phyloP scores from a whole-genome alignment of 2,329 filamentous ascomycete genomes.

The Cladosporium sphaerospermum region DNA sequence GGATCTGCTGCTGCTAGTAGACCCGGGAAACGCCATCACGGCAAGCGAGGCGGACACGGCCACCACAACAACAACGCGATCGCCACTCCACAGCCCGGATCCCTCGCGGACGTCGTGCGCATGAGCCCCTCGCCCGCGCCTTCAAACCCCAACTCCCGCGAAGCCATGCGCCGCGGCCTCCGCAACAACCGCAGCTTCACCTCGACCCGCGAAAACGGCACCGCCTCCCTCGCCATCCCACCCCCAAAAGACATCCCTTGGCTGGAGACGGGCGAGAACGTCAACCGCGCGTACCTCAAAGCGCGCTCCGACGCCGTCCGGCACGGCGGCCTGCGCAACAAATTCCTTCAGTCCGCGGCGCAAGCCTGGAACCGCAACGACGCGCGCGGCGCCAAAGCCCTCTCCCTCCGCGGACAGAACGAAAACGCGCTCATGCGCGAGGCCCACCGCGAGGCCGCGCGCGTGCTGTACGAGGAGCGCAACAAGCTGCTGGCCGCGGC shows the following conservation, averaged over 20 bases:
- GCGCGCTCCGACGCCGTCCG: conserved; percentile 94
- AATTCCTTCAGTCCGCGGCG: conserved; percentile 92
- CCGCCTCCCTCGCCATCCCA: conserved; percentile 74
- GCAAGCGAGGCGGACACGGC: conserved; percentile 79
- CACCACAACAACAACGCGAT: conserved; percentile 53
- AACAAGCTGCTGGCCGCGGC: conserved; percentile 57
- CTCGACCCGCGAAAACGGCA: conserved; percentile 65
- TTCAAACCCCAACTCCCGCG: conserved; percentile 35
- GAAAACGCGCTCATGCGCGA: conserved; percentile 98
- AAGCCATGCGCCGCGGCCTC: conserved; percentile 46
- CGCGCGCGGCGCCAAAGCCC: conserved; percentile 87
- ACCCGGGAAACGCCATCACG: conserved; percentile 83
- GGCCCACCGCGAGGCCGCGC: conserved; percentile 88
- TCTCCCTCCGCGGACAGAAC: conserved; percentile 88
- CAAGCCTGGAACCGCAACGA: conserved; percentile 99
- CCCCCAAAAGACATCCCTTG: conserved; percentile 90
- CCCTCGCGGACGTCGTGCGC: conserved; percentile 87
- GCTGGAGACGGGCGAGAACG: conserved; percentile 85
- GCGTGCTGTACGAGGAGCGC: conserved; percentile 86
- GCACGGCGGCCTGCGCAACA: conserved; percentile 91
- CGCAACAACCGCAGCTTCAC: conserved; percentile 62
- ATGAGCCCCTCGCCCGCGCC: conserved; percentile 79
- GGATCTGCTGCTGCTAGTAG: conserved; percentile 68
- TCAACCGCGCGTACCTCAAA: conserved; percentile 92
- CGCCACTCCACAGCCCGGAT: conserved; percentile 67